Percentiles rank a stretch among this genome's conserved stretches.
These are phyloP conservation scores for Xerocomus potaroensis DNA, from an alignment of 768 basidiomycete species.

Conservation along the genomic window DNA sequence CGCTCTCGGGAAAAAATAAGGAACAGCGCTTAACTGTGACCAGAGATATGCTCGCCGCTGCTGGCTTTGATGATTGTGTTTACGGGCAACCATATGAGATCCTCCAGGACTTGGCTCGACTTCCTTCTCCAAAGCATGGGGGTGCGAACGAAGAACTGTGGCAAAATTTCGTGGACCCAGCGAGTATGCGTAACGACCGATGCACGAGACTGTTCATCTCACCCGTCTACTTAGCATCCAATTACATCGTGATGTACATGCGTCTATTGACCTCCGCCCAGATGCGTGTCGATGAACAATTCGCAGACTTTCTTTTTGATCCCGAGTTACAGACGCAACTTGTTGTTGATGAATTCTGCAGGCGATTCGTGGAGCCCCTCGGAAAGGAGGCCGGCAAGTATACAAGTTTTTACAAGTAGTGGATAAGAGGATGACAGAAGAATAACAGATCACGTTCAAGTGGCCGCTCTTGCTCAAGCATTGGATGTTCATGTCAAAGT, in stretches of 20 bases:
- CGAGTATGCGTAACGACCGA: conserved; percentile 36
- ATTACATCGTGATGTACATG: conserved; percentile 75
- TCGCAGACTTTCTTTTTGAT: conserved; percentile 69
- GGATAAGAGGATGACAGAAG: background rate
- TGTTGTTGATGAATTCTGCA: conserved; percentile 64
- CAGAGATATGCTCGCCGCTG: conserved; percentile 51
- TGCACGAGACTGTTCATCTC: background rate
- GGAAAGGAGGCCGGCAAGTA: conserved; percentile 70
- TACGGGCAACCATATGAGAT: conserved; percentile 74
- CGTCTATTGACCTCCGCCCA: conserved; percentile 81
- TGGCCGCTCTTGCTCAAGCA: conserved; percentile 69
- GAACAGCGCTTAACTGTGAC: conserved; percentile 46
- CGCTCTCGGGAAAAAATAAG: conserved; percentile 41
- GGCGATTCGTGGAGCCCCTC: conserved; percentile 68
- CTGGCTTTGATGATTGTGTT: conserved; percentile 62
- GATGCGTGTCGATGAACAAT: conserved; percentile 57
- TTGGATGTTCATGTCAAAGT: conserved; percentile 64
- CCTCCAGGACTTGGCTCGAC: conserved; percentile 47
- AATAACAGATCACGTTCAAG: conserved; percentile 72
- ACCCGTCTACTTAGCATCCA: conserved; percentile 43
- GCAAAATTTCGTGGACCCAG: conserved; percentile 45
- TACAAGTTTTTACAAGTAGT: background rate
- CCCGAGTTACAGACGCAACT: conserved; percentile 63
- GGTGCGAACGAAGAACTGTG: conserved; percentile 34
- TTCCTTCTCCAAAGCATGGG: conserved; percentile 35